These are phyloP conservation scores for Gossypium australe DNA, from an alignment of 345 rosid genomes.

Conservation along the genomic window DNA sequence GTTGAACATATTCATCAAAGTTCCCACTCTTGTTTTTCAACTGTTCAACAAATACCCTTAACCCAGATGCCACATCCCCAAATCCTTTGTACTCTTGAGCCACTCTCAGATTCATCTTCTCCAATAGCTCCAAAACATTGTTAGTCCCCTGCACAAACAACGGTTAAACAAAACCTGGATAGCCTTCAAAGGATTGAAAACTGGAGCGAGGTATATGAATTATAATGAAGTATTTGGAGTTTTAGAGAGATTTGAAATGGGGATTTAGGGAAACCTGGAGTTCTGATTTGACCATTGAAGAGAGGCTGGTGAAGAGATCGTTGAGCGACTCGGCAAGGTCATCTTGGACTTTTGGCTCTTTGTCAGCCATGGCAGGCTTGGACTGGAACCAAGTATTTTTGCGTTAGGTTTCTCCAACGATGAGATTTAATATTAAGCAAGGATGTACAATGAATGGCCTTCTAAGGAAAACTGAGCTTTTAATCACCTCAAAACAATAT, in stretches of 20 bases:
- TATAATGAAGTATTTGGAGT: background rate
- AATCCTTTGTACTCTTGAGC: conserved; percentile 62
- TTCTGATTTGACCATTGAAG: conserved; percentile 75
- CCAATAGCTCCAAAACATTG: conserved; percentile 59
- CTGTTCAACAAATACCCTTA: conserved; percentile 71
- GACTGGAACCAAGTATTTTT: background rate
- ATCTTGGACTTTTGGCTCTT: conserved; percentile 33
- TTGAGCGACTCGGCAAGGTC: conserved; percentile 62
- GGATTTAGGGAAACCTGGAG: conserved; percentile 43
- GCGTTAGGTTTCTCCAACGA: background rate
- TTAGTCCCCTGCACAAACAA: conserved; percentile 49
- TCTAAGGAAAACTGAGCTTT: too few species aligned
- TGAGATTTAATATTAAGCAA: background rate
- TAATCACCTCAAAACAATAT: too few species aligned
- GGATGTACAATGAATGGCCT: background rate
- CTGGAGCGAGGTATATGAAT: background rate
- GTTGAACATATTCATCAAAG: conserved; percentile 69
- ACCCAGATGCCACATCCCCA: conserved; percentile 74
- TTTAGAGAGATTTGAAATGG: background rate
- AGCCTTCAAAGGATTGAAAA: background rate
- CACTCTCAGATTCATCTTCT: conserved; percentile 80
- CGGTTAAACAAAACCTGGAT: background rate
- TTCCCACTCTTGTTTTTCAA: conserved; percentile 55
- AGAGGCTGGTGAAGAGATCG: conserved; percentile 56
- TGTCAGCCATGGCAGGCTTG: conserved; percentile 8